These are phyloP conservation scores for Gyromitra esculenta DNA, from an alignment of 2,329 filamentous ascomycete species.

Conservation along the genomic window DNA sequence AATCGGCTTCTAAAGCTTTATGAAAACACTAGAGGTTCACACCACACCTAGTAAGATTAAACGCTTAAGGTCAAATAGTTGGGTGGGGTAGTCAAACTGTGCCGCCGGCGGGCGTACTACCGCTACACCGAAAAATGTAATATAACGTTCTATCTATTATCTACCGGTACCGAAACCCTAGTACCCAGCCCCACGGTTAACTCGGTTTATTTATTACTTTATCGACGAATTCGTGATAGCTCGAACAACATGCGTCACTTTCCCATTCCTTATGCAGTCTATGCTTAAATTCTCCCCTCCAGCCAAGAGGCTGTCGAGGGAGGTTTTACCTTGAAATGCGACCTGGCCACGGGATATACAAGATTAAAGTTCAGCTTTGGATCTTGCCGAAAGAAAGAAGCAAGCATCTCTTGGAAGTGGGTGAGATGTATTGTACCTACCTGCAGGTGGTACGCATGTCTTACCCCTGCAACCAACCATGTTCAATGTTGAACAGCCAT, in stretches of 20 bases:
- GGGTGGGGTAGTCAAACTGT: background rate
- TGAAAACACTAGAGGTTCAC: too few species aligned
- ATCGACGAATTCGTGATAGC: background rate
- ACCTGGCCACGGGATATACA: background rate
- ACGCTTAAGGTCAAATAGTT: background rate
- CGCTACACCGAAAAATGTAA: background rate
- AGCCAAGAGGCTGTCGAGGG: background rate
- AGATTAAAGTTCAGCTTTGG: background rate
- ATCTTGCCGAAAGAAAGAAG: background rate
- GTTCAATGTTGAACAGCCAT: background rate
- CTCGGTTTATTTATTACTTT: background rate
- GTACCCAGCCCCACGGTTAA: slow-evolving; percentile 7
- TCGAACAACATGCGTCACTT: slow-evolving; percentile 26
- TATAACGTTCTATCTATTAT: background rate
- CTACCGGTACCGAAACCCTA: background rate
- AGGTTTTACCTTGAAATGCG: slow-evolving; percentile 9
- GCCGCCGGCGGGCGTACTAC: background rate
- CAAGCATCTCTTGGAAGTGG: background rate
- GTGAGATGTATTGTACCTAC: slow-evolving; percentile 22
- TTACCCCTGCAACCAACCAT: slow-evolving; percentile 21
- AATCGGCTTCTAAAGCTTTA: too few species aligned
- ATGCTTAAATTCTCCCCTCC: slow-evolving; percentile 9
- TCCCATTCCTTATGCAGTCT: background rate
- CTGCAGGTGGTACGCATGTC: slow-evolving; percentile 22
- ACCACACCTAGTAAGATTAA: background rate